These are phyloP conservation scores for Ciborinia camelliae DNA, from an alignment of 2,329 filamentous ascomycete species.

Conservation along the genomic window DNA sequence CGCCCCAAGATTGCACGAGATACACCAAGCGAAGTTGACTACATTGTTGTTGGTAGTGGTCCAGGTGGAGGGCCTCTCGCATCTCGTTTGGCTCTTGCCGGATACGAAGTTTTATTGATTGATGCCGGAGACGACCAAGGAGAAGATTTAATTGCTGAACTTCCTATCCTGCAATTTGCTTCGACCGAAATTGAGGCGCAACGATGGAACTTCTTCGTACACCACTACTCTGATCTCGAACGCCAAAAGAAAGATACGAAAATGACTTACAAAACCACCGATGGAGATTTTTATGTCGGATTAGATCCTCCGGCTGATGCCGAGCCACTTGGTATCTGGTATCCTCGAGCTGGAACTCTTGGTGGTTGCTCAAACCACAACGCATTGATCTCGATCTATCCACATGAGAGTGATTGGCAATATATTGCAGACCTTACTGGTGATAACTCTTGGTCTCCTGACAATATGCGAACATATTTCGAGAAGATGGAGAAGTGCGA, in stretches of 20 bases:
- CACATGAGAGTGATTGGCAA: constrained; percentile 30
- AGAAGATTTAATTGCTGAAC: constrained; percentile 42
- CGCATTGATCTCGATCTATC: constrained; percentile 26
- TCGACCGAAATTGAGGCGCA: constrained; percentile 46
- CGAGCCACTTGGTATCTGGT: constrained; percentile 32
- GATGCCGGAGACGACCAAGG: constrained; percentile 53
- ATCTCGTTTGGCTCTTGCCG: constrained; percentile 49
- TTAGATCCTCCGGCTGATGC: constrained; percentile 29
- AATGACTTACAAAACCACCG: constrained; percentile 39
- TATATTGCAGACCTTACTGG: constrained; percentile 29
- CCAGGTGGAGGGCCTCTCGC: constrained; percentile 51
- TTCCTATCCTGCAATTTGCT: constrained; percentile 46
- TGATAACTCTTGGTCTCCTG: constrained; percentile 33
- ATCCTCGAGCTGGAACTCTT: constrained; percentile 36
- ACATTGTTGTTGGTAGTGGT: constrained; percentile 52
- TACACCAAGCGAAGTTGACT: constrained; percentile 39
- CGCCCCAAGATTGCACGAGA: neutral
- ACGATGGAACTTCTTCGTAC: constrained; percentile 48
- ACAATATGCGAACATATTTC: constrained; percentile 44
- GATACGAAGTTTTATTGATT: constrained; percentile 50
- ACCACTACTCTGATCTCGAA: constrained; percentile 25
- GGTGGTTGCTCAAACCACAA: constrained; percentile 35
- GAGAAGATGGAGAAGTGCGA: constrained; percentile 44
- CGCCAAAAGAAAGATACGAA: constrained; percentile 24
- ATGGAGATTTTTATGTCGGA: constrained; percentile 33